Base-by-base conservation (phyloP, 768 basidiomycete genomes). In the Termitomyces eurrhizus region DNA sequence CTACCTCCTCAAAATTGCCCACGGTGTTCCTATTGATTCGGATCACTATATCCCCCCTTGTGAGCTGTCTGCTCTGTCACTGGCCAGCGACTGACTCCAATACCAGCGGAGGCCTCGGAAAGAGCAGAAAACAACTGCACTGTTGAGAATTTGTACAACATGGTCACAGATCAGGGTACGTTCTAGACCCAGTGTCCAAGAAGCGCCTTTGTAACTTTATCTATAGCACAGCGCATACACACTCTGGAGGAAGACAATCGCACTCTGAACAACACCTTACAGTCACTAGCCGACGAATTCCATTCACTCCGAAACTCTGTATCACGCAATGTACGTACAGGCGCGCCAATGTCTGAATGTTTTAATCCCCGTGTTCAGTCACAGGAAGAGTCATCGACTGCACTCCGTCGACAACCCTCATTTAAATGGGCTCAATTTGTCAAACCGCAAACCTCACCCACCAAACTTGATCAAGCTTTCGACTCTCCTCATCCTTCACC, bases 21-120 rank as follows among this genome's bases (percentile, higher is more conserved):
- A 95, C 68, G 86, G 86, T 63, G 79, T 99, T 55, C 86, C 90
- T 41, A 86, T 95, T 65, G 92, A 93, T 60, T 77, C 88, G 42
- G 89, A 90, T 63, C 83, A 92, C 67, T 97, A 93, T 71, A 83
- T 95, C 14, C 94, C 95, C 9, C 92, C 93, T 59, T 95, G 94
- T 93, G 69, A 68, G 92, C 77, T 51, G 26, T 37, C 56, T 50
- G 36, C 48, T 55, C 33, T 45, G 44, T n/a, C 32, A 37, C 26
- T 49, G 21, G 33, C 18, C 46, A 53, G 51, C 57, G 39, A 42
- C 57, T 62, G 56, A 63, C 56, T 56, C 44, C 50, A 7, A 60
- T 52, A 44, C 26, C 64, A 89, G 88, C 87, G 37, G 86, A 88
- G 70, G 78, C 75, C 7, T 81, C 81, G 42, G 88, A 85, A 61